A percentile compares a stretch with the other conserved stretches of the same genome.
These are phyloP conservation scores for Claviceps purpurea DNA, from an alignment of 2,329 filamentous ascomycete genomes.

Conservation along the genomic window DNA sequence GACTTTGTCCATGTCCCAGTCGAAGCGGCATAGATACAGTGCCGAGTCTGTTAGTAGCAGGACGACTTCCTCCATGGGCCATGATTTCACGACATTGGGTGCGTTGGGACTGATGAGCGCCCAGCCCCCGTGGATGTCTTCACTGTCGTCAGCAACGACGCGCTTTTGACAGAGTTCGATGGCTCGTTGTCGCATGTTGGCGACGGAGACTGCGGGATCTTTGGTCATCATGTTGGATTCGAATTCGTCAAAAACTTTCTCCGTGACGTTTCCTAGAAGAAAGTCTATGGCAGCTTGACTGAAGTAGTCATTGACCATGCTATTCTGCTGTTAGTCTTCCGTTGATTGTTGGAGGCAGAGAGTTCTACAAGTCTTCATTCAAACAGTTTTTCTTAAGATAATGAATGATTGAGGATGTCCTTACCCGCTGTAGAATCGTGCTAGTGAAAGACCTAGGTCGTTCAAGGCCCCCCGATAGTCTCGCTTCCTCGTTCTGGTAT, in stretches of 20 bases:
- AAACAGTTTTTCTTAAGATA: too few relatives aligned
- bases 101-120: slow-evolving; percentile 65
- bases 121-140: slow-evolving; percentile 84
- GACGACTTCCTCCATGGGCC: slow-evolving; percentile 78
- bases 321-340: slow-evolving; percentile 27
- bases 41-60: slow-evolving; percentile 75
- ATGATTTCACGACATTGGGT: slow-evolving; percentile 53
- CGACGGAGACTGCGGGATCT: slow-evolving; percentile 79
- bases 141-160: slow-evolving; percentile 68
- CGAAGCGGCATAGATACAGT: slow-evolving; percentile 79
- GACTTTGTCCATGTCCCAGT: slow-evolving; percentile 93
- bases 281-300: slow-evolving; percentile 93
- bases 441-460: slow-evolving; percentile 79
- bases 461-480: slow-evolving; percentile 86
- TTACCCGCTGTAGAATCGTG: slow-evolving; percentile 56
- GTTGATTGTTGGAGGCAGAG: not conserved
- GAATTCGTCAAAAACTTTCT: slow-evolving; percentile 83
- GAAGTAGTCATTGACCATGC: slow-evolving; percentile 97
- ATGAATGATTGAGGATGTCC: slow-evolving; percentile 11
- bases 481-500: slow-evolving; percentile 79
- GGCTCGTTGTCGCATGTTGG: slow-evolving; percentile 72
- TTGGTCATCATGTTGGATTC: slow-evolving; percentile 86
- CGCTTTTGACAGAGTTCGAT: slow-evolving; percentile 82
- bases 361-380: too few relatives aligned
- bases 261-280: slow-evolving; percentile 75